Percentiles rank a stretch among this genome's conserved stretches.
Conservation (phyloP, 257 asterid genomes). For the Fraxinus pennsylvanica region DNA sequence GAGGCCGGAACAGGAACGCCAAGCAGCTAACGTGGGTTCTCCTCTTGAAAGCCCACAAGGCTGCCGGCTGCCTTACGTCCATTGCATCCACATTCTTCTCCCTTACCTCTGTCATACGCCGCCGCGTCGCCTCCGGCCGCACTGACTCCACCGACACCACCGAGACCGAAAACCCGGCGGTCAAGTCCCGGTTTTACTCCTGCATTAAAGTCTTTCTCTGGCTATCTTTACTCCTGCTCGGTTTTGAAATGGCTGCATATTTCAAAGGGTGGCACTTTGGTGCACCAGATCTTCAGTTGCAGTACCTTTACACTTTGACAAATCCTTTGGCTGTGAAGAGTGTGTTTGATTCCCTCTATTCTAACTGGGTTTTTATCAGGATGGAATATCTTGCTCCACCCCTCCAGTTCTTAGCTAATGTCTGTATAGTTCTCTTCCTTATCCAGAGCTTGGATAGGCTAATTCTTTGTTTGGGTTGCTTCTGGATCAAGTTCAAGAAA, state of each 20-base stretch:
- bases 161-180: constrained; percentile 29
- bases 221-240: constrained; percentile 19
- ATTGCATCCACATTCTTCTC: constrained; percentile 15
- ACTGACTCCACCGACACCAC: constrained; percentile 31
- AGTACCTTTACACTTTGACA: constrained; percentile 15
- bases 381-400: constrained; percentile 29
- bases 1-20: constrained; percentile 24
- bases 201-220: constrained; percentile 12
- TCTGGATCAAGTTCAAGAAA: constrained; percentile 20
- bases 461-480: constrained; percentile 28
- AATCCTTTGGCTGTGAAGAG: constrained; percentile 19
- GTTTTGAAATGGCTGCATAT: constrained; percentile 25
- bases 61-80: constrained; percentile 25
- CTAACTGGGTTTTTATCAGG: constrained; percentile 24
- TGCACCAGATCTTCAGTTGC: constrained; percentile 21
- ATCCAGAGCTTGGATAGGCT: constrained; percentile 26
- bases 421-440: constrained; percentile 21
- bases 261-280: constrained; percentile 26
- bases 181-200: constrained; percentile 5
- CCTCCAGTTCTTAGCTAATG: constrained; percentile 22
- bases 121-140: constrained; percentile 24
- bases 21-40: constrained; percentile 28
- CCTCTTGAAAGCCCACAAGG: constrained; percentile 27
- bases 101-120: constrained; percentile 20
- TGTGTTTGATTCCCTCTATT: constrained; percentile 20